Evolutionary conservation across 2,329 filamentous ascomycete species (phyloP), one percentile per base, ranked within the genome.

Genomic region (Hymenoscyphus scutula): DNA sequence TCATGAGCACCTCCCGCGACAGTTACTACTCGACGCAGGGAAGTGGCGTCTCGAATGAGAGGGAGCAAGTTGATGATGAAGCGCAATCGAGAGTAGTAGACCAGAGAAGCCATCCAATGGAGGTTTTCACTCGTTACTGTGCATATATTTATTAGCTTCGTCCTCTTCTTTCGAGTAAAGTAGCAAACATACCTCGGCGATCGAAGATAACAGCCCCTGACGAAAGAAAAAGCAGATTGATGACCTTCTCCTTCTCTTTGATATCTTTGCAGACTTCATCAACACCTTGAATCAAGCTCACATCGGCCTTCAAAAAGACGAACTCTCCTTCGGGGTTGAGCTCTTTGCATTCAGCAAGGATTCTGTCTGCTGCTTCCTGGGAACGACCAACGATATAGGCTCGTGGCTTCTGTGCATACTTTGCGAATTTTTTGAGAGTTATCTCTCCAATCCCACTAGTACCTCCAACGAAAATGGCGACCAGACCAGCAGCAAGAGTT

Each of bases 41-140:
- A 72, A 1, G 72, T 64, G 0, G 76, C 65, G 0, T 81, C 78
- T 37, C 62, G 56, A 1, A 89, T 75, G 0, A 82, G 77, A 0
- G 86, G 85, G 13, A 88, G 78, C 0, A 89, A 78, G 58, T 85
- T 83, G 58, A 77, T 61, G 15, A 81, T 77, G 69, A 87, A 82
- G 48, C 82, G 82, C 58, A 82, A 76, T 15, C 85, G 84, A 1
- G 81, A 77, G 72, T 88, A 86, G 73, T 82, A 82, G 8, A 76
- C 76, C 11, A 87, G 75, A 5, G 80, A 76, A 25, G 79, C 76
- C 34, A 79, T 76, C 23, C 77, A 74, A 56, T 83, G 78, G 1
- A 89, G 74, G 1, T 81, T 81, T 70, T 89, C 86, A 0, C 75
- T 60, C 0, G 84, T 86, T 65, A 85, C 84, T 70, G 30, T 3